These are phyloP conservation scores for Globisporangium alternatum DNA, from an alignment of 352 stramenopile genomes.

Conservation along the genomic window DNA sequence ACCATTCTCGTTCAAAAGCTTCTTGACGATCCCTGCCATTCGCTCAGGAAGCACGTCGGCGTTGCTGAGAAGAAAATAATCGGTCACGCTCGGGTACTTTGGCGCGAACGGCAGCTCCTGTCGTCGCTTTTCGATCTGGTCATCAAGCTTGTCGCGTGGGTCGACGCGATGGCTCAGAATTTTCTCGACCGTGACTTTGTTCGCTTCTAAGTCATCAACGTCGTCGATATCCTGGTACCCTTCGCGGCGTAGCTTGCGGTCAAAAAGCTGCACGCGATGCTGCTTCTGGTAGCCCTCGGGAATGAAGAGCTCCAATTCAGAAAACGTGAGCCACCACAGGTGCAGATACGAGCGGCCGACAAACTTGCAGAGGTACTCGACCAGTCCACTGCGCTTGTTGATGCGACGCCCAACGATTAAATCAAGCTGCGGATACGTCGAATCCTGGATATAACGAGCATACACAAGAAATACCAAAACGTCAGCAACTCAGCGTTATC, in stretches of 20 bases:
- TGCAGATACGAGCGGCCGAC: constrained; percentile 85
- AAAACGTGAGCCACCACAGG: constrained; percentile 86
- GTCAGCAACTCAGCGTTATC: background rate
- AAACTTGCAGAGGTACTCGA: constrained; percentile 89
- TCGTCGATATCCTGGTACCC: constrained; percentile 85
- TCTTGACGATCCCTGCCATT: constrained; percentile 74
- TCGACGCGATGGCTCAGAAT: constrained; percentile 87
- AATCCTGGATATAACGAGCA: constrained; percentile 36
- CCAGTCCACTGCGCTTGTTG: constrained; percentile 60
- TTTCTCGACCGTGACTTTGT: constrained; percentile 87
- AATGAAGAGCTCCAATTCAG: constrained; percentile 83
- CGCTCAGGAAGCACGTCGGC: constrained; percentile 63
- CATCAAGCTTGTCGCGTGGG: constrained; percentile 73
- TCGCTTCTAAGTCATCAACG: constrained; percentile 84
- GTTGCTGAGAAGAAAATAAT: constrained; percentile 83
- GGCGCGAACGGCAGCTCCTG: constrained; percentile 43
- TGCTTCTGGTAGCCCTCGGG: constrained; percentile 84
- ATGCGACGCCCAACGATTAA: constrained; percentile 83
- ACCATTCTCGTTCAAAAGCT: constrained; percentile 79
- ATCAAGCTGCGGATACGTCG: constrained; percentile 67
- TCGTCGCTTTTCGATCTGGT: constrained; percentile 78
- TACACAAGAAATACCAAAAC: constrained; percentile 1
- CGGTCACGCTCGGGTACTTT: constrained; percentile 72
- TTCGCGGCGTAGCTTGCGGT: constrained; percentile 77
- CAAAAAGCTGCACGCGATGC: constrained; percentile 80